Evolutionary conservation across 2,329 filamentous ascomycete genomes (phyloP), one percentile per base, ranked within the genome.

Genomic region (Nannizziopsis arthrosporioides): DNA sequence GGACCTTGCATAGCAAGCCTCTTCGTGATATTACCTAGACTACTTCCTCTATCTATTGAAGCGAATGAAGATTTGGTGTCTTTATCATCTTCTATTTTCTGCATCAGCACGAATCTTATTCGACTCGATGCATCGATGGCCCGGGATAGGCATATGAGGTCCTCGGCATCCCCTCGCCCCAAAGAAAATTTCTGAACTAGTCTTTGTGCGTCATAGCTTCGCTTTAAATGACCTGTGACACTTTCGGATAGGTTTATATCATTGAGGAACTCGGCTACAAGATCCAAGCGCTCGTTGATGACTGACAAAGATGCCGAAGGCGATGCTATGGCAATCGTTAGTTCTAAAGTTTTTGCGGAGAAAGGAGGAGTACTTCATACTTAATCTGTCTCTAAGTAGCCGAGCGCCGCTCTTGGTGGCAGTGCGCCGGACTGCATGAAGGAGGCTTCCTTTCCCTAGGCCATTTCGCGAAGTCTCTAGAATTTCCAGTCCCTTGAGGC

Each of bases 121-220:
- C 81, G 76, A 48, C 78, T 74, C 3, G 85, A 88, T 5, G 84
- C 81, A 44, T 77, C 67, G 51, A 96, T 85, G 0, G 92, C 94
- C 55, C 77, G 82, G 1, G 86, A 85, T 11, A 98, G 72, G 43
- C 80, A 84, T 38, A 96, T 72, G 34, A 98, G 75, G 63, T 96
- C 92, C 61, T 96, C 90, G 1, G 90, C 77, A 59, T 94, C 85
- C n/a, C 90, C 92, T 53, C 86, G 79, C 9, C 90, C 89, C 7
- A 96, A 76, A 0, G 90, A 85, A 63, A 98, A 96, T 61, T 92
- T 95, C 60, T 96, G 92, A 1, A 94, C 81, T 2, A 98, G 73
- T 1, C 92, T 84, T 59, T 93, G 83, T 1, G 86, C 87, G 66
- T 98, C 92, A 57, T 87, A 82, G 44, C 82, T 90, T 18, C 79